Evolutionary conservation across 2,329 filamentous ascomycete species (phyloP).

Genomic region (Venturia pyrina): DNA sequence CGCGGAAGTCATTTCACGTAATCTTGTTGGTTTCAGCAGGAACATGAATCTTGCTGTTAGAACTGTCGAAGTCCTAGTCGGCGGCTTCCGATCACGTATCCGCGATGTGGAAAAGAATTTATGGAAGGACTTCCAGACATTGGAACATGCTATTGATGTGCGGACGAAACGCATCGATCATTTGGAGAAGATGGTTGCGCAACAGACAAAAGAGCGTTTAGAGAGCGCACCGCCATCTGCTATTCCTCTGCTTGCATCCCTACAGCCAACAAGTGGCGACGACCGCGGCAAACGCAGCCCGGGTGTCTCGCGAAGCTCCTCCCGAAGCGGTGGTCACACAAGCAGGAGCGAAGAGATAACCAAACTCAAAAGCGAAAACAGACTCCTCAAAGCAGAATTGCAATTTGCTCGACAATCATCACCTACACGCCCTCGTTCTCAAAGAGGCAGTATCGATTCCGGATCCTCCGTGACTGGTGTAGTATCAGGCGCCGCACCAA

Average conservation of each 20-base stretch:
- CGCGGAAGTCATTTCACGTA: constrained; percentile 74
- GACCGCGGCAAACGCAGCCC: not conserved
- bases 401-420: constrained; percentile 49
- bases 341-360: constrained; percentile 42
- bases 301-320: constrained; percentile 25
- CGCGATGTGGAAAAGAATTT: constrained; percentile 79
- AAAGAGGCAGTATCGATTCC: constrained; percentile 16
- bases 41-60: constrained; percentile 82
- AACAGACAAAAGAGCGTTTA: constrained; percentile 37
- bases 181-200: constrained; percentile 63
- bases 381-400: constrained; percentile 49
- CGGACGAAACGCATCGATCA: constrained; percentile 79
- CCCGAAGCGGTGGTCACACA: constrained; percentile 15
- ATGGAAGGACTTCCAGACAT: constrained; percentile 78
- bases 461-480: constrained; percentile 13
- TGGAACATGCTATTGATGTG: constrained; percentile 71
- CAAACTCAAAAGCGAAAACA: constrained; percentile 51
- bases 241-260: constrained; percentile 16
- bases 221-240: constrained; percentile 22
- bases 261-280: constrained; percentile 14
- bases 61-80: constrained; percentile 71
- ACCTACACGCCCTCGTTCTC: constrained; percentile 17
- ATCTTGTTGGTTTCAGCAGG: constrained; percentile 79
- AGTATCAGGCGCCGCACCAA: constrained; percentile 10
- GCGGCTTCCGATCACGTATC: constrained; percentile 68